phyloP scores from a whole-genome alignment of 352 stramenopile species.

The Pseudoperonospora humuli region DNA sequence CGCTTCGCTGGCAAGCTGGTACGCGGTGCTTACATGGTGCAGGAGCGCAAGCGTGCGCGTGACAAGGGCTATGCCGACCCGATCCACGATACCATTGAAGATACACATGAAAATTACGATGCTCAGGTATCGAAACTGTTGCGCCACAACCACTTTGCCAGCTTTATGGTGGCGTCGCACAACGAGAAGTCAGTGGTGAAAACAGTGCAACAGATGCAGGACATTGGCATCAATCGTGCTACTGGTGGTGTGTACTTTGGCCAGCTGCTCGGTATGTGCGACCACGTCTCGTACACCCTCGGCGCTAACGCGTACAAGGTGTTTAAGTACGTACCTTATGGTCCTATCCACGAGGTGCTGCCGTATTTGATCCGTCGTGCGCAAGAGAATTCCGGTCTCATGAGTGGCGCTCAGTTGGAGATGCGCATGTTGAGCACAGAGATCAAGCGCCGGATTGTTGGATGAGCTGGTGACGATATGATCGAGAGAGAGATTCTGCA shows the following conservation, averaged over 20 bases:
- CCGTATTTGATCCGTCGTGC: constrained; percentile 96
- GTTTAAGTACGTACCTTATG: constrained; percentile 98
- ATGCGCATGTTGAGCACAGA: constrained; percentile 62
- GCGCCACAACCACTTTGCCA: constrained; percentile 73
- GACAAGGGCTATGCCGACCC: constrained; percentile 79
- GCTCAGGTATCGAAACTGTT: constrained; percentile 87
- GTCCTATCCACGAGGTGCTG: constrained; percentile 92
- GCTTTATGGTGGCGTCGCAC: constrained; percentile 97
- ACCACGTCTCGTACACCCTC: constrained; percentile 95
- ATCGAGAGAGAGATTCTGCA: constrained; percentile 11
- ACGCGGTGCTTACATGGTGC: constrained; percentile 97
- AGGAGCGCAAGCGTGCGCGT: constrained; percentile 88
- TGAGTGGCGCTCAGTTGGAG: constrained; percentile 77
- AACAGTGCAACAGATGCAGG: constrained; percentile 89
- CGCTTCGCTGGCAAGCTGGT: constrained; percentile 97
- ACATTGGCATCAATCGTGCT: constrained; percentile 76
- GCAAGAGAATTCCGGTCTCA: constrained; percentile 93
- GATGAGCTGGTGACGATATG: constrained; percentile 6
- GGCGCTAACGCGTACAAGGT: constrained; percentile 88
- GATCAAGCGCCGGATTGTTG: constrained; percentile 49
- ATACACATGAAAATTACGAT: constrained; percentile 94
- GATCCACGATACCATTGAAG: constrained; percentile 90
- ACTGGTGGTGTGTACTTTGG: constrained; percentile 90
- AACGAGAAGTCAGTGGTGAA: constrained; percentile 93
- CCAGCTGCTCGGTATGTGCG: constrained; percentile 96